Evolutionary conservation across 2,329 filamentous ascomycete species (phyloP), one percentile per base, ranked within the genome.

Genomic region (Mycosphaerella sp.): DNA sequence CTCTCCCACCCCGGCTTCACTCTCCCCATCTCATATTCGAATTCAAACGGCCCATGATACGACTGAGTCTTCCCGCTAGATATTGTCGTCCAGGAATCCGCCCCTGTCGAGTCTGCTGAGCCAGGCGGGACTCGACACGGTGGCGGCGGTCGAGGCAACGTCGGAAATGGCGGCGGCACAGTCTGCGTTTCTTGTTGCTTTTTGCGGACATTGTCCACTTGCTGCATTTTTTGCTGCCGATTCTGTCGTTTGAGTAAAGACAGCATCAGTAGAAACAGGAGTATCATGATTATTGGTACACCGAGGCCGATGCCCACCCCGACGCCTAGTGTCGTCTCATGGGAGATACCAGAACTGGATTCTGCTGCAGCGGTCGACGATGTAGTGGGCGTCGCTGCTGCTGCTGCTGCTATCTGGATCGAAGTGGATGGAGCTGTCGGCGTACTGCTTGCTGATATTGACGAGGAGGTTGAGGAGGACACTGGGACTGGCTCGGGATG

Each of bases 31-130:
- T 49, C 49, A 10, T 52, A 40, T 43, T 56, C 54, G 38, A 56
- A 56, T 21, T 56, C 54, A 17, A 56, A 56, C 12, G 49, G 54
- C 9, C 46, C 54, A 45, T 53, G 49, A 32, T 53, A 56, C 34
- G 54, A 56, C 41, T 49, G 32, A 14, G 51, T 54, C 32, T 48
- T 56, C 34, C 43, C 42, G 31, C 54, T 56, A 14, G 50, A 49
- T 11, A 26, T 50, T 26, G 54, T 53, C 17, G 41, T 26, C 21
- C 36, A 56, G 6, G 54, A 56, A 14, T 53, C 14, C 4, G 45
- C 45, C 1, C 50, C 49, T 17, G 44, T 44, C 17, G 54, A 56
- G 11, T 34, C 26, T 14, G 43, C 12, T 14, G 38, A 17, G 11
- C 45, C 38, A 12, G 23, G 17, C n/a, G 44, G 17, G 29, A 11